Evolutionary conservation across 495 filamentous ascomycete species (phyloP), one percentile per base, ranked within the genome.

Genomic region (Penicillium dipodomyicola): DNA sequence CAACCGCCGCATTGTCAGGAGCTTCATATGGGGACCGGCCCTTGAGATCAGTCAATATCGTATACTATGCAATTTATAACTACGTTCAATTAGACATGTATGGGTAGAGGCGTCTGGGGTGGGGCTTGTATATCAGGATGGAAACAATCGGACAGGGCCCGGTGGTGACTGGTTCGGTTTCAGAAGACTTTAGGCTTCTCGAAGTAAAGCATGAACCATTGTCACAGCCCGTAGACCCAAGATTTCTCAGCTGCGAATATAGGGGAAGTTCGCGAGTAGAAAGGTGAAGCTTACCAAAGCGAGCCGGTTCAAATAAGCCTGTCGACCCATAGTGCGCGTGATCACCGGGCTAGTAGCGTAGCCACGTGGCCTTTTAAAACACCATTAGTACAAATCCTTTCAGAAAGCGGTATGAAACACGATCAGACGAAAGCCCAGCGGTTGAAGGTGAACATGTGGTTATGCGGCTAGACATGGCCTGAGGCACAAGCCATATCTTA

Each of bases 11-110:
- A 40, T 51, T 56, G 25, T 74, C 77, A 14, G 85, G 82, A 49
- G 82, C 76, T 62, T 90, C 86, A 55, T 89, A 90, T 47, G 86
- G 86, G 9, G 86, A 89, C 14, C 88, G 82, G 54, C 87, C 88
- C 87, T 87, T 63, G n/a, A 27, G 47, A 40, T 27, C 19, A 25
- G 60, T 74, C 30, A 73, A 60, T 63, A 59, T 23, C 60, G 33
- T 35, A 46, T 47, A 20, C 33, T 45, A 37, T 35, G 11, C 25
- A 11, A 37, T 4, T 48, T 20, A 4, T 20, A 17, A 32, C 29
- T 32, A 32, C 4, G 11, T 10, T 19, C 29, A 20, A 48, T 19
- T 5, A 30, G 5, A 8, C 44, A 33, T 48, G n/a, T 22, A 23
- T 33, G 45, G 45, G n/a, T 20, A 48, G 45, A 33, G 9, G 9